Percentiles rank a stretch among this genome's conserved stretches.
Conservation (phyloP, 768 basidiomycete species). For the Hirschioporus abietinus region DNA sequence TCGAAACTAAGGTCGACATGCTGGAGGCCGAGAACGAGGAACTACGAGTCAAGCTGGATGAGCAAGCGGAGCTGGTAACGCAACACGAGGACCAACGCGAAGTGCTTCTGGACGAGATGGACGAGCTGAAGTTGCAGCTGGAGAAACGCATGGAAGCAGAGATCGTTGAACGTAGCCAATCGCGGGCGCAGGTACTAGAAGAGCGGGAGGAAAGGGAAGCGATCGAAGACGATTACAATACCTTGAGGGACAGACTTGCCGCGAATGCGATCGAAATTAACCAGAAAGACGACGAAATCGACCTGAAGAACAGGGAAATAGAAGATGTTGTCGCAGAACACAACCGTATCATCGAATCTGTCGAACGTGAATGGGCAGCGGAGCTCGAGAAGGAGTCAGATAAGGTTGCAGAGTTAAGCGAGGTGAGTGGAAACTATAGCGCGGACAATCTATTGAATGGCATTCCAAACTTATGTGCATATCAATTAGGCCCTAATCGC, state of each 20-base stretch:
- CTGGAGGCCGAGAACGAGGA: constrained; percentile 62
- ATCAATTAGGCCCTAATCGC: constrained; percentile 60
- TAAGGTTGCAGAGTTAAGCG: constrained; percentile 75
- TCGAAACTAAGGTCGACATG: constrained; percentile 48
- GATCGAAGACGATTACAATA: constrained; percentile 74
- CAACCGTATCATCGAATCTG: constrained; percentile 60
- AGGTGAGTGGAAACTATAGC: constrained; percentile 38
- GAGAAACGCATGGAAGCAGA: constrained; percentile 59
- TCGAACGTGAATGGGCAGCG: constrained; percentile 83
- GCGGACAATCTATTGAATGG: constrained; percentile 2
- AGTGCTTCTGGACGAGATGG: constrained; percentile 60
- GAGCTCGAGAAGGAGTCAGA: constrained; percentile 78
- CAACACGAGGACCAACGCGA: constrained; percentile 69
- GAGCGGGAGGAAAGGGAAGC: constrained; percentile 71
- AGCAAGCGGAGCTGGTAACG: constrained; percentile 48
- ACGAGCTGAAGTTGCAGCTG: constrained; percentile 56
- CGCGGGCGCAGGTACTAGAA: constrained; percentile 64
- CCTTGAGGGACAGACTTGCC: constrained; percentile 69
- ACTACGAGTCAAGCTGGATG: constrained; percentile 50
- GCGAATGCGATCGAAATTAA: constrained; percentile 79
- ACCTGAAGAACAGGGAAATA: constrained; percentile 71
- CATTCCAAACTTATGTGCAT: constrained; percentile 3
- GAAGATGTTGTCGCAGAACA: constrained; percentile 75
- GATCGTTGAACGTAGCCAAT: constrained; percentile 64
- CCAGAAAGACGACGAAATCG: constrained; percentile 83